Conservation (phyloP, 148 eudicot genomes). For the Silene latifolia region DNA sequence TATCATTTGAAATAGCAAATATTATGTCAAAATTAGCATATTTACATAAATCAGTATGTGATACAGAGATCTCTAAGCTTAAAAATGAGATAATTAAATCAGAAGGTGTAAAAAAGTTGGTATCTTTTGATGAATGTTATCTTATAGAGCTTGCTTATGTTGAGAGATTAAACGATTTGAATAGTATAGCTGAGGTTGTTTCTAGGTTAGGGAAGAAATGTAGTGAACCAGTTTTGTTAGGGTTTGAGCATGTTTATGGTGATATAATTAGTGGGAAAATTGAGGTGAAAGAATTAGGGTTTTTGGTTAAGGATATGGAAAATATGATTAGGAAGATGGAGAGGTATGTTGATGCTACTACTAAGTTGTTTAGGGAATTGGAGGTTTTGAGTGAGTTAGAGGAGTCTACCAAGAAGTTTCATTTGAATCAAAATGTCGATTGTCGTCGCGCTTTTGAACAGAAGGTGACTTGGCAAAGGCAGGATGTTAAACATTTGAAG, state of each 20-base stretch:
- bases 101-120: conserved; percentile 53
- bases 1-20: conserved; percentile 89
- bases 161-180: conserved; percentile 75
- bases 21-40: conserved; percentile 76
- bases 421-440: conserved; percentile 54
- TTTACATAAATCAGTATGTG: conserved; percentile 60
- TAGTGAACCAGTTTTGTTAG: conserved; percentile 50
- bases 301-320: conserved; percentile 85
- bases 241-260: conserved; percentile 84
- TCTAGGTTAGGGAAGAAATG: conserved; percentile 82
- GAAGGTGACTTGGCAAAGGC: conserved; percentile 73
- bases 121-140: conserved; percentile 48
- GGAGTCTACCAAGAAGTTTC: conserved; percentile 55
- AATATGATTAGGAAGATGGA: conserved; percentile 75
- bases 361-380: conserved; percentile 55
- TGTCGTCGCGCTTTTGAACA: conserved; percentile 67
- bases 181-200: conserved; percentile 58
- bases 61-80: conserved; percentile 48
- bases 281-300: conserved; percentile 54
- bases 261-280: conserved; percentile 57
- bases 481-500: conserved; percentile 71
- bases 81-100: conserved; percentile 54
- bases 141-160: conserved; percentile 56
- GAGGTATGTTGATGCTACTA: conserved; percentile 59
- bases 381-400: conserved; percentile 81